These are phyloP conservation scores for Pachyrhizus erosus DNA, from an alignment of 306 rosid species.

Conservation along the genomic window DNA sequence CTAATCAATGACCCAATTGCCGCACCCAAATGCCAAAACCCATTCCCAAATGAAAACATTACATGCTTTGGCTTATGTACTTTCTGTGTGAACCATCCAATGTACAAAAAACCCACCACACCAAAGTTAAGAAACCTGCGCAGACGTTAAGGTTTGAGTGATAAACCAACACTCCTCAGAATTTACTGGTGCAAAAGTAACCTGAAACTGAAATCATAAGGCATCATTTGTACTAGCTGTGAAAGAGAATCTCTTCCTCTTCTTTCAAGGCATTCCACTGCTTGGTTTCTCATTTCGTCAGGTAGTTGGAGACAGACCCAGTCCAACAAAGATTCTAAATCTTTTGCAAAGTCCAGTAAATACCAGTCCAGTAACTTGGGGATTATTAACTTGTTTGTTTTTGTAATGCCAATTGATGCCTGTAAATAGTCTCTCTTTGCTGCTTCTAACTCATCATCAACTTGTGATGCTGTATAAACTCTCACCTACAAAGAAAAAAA, in stretches of 20 bases:
- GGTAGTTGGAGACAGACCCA: constrained; percentile 95
- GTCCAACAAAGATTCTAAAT: constrained; percentile 78
- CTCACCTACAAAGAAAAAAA: constrained; percentile 60
- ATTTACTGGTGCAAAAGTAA: constrained; percentile 62
- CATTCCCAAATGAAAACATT: constrained; percentile 23
- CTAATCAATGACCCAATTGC: constrained; percentile 8
- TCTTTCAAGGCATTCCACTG: constrained; percentile 73
- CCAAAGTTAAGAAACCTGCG: constrained; percentile 17
- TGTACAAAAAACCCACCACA: constrained; percentile 50
- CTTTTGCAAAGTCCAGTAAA: constrained; percentile 90
- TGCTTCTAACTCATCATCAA: constrained; percentile 86
- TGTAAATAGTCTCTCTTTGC: constrained; percentile 89
- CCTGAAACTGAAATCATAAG: constrained; percentile 91
- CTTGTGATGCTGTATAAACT: constrained; percentile 76
- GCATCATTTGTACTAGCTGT: constrained; percentile 72
- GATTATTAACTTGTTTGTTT: constrained; percentile 63
- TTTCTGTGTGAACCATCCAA: constrained; percentile 48
- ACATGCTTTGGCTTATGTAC: constrained; percentile 46
- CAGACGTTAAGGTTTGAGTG: not conserved
- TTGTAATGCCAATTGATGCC: constrained; percentile 83
- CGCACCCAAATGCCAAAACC: constrained; percentile 37
- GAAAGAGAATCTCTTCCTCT: constrained; percentile 63
- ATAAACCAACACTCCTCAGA: constrained; percentile 9
- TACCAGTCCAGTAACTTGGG: constrained; percentile 97
- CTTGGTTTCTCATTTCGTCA: constrained; percentile 63